phyloP scores from a whole-genome alignment of 2,329 filamentous ascomycete species.

The Orbilia ellipsospora region DNA sequence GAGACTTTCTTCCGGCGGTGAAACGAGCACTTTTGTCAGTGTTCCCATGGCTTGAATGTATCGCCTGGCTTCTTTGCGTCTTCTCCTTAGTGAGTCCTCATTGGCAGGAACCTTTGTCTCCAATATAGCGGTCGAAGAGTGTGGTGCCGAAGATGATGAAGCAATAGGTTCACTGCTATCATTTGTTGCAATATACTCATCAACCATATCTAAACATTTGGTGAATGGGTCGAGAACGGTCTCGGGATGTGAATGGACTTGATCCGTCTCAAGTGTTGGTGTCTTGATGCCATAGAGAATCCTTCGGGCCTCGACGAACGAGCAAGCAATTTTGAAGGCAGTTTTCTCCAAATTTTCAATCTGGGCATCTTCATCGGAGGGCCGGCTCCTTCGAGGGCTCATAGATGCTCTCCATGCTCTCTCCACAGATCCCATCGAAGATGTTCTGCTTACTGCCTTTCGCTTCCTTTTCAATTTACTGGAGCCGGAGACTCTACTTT shows the following conservation, averaged over 20 bases:
- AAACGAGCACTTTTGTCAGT: slow-evolving; percentile 40
- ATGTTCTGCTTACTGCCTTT: slow-evolving; percentile 63
- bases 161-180: slow-evolving; percentile 59
- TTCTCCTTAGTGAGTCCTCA: slow-evolving; percentile 46
- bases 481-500: slow-evolving; percentile 59
- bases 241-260: slow-evolving; percentile 26
- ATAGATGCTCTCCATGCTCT: slow-evolving; percentile 64
- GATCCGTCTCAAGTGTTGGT: slow-evolving; percentile 24
- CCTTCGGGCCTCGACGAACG: slow-evolving; percentile 68
- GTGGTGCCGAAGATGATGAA: slow-evolving; percentile 15
- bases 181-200: slow-evolving; percentile 73
- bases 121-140: slow-evolving; percentile 24
- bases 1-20: slow-evolving; percentile 30
- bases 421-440: slow-evolving; percentile 63
- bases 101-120: slow-evolving; percentile 37
- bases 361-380: slow-evolving; percentile 58
- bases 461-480: slow-evolving; percentile 70
- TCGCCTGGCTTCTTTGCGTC: slow-evolving; percentile 34
- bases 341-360: slow-evolving; percentile 68
- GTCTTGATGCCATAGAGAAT: slow-evolving; percentile 67
- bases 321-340: slow-evolving; percentile 70
- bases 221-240: slow-evolving; percentile 65
- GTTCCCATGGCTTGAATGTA: slow-evolving; percentile 50
- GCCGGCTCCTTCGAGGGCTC: slow-evolving; percentile 66
- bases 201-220: slow-evolving; percentile 68